Evolutionary conservation across 2,329 filamentous ascomycete genomes (phyloP).

Genomic region (Pseudocercospora fuligena): DNA sequence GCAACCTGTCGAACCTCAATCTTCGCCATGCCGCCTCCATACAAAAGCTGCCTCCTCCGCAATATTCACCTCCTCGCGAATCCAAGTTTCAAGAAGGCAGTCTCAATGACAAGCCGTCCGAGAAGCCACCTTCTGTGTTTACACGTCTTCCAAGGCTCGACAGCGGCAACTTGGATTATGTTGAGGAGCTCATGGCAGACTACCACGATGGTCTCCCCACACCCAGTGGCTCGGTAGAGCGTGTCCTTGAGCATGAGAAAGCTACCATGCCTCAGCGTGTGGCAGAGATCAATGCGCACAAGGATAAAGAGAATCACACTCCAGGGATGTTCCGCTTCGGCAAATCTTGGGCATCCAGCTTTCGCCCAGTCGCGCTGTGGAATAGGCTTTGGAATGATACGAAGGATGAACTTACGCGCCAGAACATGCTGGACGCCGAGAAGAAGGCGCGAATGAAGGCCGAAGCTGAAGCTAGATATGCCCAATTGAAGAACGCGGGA

Average conservation of each 20-base stretch:
- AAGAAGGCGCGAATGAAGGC: constrained; percentile 49
- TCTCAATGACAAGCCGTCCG: constrained; percentile 80
- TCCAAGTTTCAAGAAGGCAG: constrained; percentile 78
- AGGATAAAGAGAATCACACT: constrained; percentile 43
- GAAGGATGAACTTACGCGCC: constrained; percentile 47
- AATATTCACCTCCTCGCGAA: constrained; percentile 50
- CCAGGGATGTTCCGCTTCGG: constrained; percentile 60
- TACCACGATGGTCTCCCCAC: constrained; percentile 38
- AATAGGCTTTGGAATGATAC: constrained; percentile 52
- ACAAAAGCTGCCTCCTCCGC: constrained; percentile 27
- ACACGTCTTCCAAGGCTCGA: constrained; percentile 50
- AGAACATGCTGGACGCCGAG: constrained; percentile 46
- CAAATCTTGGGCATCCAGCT: constrained; percentile 58
- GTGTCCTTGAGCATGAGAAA: constrained; percentile 29
- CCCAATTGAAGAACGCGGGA: constrained; percentile 59
- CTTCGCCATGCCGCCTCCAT: constrained; percentile 39
- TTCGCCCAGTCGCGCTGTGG: constrained; percentile 59
- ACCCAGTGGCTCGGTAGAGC: constrained; percentile 25
- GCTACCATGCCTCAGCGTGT: constrained; percentile 29
- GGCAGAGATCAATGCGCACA: constrained; percentile 28
- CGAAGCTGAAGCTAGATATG: constrained; percentile 58
- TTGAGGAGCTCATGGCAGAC: constrained; percentile 47
- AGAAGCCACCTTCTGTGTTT: constrained; percentile 71
- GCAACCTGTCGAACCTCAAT: constrained; percentile 42
- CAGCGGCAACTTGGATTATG: constrained; percentile 37